phyloP scores from a whole-genome alignment of 805 yeast genomes.

The Kluyveromyces lactis region DNA sequence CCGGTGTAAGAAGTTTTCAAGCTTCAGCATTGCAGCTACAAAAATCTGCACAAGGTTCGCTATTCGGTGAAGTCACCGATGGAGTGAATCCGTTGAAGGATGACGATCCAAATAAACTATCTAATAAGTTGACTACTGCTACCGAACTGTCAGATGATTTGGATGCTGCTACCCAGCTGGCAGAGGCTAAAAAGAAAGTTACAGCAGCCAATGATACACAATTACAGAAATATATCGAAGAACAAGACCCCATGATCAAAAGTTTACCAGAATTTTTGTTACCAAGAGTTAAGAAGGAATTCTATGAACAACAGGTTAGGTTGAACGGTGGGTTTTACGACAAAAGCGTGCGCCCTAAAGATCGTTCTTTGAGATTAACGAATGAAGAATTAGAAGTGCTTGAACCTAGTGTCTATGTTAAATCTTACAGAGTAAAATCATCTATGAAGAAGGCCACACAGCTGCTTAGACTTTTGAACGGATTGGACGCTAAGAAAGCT shows the following conservation, averaged over 20 bases:
- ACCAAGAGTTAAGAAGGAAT: conserved; percentile 60
- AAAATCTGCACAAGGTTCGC: conserved; percentile 4
- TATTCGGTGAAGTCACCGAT: conserved; percentile 22
- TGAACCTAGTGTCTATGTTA: conserved; percentile 81
- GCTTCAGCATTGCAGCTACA: background rate
- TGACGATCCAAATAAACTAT: conserved; percentile 15
- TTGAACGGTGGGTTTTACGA: conserved; percentile 62
- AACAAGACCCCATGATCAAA: conserved; percentile 34
- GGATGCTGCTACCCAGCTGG: conserved; percentile 14
- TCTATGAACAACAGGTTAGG: conserved; percentile 54
- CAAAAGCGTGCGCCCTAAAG: conserved; percentile 43
- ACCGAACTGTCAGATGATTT: conserved; percentile 14
- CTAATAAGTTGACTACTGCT: conserved; percentile 18
- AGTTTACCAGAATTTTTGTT: conserved; percentile 48
- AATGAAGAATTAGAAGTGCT: conserved; percentile 63
- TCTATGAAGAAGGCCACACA: conserved; percentile 81
- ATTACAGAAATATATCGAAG: conserved; percentile 44
- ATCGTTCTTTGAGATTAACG: conserved; percentile 41
- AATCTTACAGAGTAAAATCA: conserved; percentile 77
- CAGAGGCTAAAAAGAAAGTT: conserved; percentile 18
- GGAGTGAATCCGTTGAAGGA: conserved; percentile 10
- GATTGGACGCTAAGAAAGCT: conserved; percentile 64
- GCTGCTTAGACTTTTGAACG: conserved; percentile 68
- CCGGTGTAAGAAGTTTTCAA: background rate
- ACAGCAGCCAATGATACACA: conserved; percentile 28